Conservation (phyloP, 768 basidiomycete genomes). For the Boletus bicolor region DNA sequence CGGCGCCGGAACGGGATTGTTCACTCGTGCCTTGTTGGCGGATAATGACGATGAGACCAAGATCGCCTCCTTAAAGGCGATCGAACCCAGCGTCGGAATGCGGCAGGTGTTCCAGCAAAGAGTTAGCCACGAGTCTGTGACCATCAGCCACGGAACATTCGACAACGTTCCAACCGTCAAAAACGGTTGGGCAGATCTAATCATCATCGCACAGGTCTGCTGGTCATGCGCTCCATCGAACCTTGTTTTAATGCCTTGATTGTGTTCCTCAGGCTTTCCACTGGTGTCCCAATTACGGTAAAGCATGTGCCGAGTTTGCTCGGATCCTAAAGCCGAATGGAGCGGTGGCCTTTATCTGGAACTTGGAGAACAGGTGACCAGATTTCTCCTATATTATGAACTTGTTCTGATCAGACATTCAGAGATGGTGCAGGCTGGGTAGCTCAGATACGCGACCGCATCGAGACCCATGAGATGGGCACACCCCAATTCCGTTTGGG, state of each 20-base stretch:
- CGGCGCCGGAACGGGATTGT: slow-evolving; percentile 86
- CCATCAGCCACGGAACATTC: slow-evolving; percentile 66
- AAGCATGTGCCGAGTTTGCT: slow-evolving; percentile 71
- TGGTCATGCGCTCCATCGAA: background rate
- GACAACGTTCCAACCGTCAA: slow-evolving; percentile 51
- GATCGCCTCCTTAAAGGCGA: slow-evolving; percentile 56
- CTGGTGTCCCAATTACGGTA: slow-evolving; percentile 82
- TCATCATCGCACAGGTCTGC: slow-evolving; percentile 70
- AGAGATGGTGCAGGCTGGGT: slow-evolving; percentile 73
- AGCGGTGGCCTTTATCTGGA: slow-evolving; percentile 78
- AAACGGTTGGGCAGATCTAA: slow-evolving; percentile 72
- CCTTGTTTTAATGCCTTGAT: slow-evolving; percentile 5
- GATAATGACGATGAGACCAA: slow-evolving; percentile 51
- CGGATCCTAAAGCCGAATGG: slow-evolving; percentile 80
- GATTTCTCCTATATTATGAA: background rate
- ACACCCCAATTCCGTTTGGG: slow-evolving; percentile 81
- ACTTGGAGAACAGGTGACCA: slow-evolving; percentile 74
- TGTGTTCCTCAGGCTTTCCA: slow-evolving; percentile 70
- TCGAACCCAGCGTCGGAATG: slow-evolving; percentile 92
- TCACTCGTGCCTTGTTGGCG: slow-evolving; percentile 75
- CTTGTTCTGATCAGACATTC: background rate
- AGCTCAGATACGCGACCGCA: slow-evolving; percentile 61
- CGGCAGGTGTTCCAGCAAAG: slow-evolving; percentile 61
- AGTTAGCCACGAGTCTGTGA: slow-evolving; percentile 50
- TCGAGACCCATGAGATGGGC: slow-evolving; percentile 65